phyloP scores from a whole-genome alignment of 768 basidiomycete genomes.

The Lactifluus volemus region DNA sequence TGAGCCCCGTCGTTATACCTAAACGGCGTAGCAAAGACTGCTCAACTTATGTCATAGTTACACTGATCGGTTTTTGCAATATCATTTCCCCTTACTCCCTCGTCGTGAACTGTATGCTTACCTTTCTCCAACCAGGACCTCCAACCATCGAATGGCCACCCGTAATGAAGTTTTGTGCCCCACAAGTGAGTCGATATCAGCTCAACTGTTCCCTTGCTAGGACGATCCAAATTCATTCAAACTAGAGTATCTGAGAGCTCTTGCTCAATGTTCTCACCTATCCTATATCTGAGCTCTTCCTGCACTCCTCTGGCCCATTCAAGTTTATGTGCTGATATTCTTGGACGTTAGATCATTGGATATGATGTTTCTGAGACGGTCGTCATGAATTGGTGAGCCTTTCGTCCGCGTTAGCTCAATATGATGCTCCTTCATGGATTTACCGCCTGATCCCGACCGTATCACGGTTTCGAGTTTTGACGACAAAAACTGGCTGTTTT shows the following conservation, averaged over 20 bases:
- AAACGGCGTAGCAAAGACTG: constrained; percentile 45
- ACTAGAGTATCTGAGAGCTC: constrained; percentile 89
- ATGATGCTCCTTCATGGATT: constrained; percentile 67
- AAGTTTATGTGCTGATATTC: neutral
- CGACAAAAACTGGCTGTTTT: constrained; percentile 76
- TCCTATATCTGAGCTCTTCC: constrained; percentile 4
- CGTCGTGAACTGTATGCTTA: neutral
- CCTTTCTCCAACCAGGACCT: neutral
- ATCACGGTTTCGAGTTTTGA: constrained; percentile 37
- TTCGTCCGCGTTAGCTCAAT: constrained; percentile 18
- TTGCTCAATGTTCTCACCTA: constrained; percentile 59
- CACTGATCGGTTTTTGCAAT: constrained; percentile 58
- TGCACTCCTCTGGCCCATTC: neutral
- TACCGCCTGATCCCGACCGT: constrained; percentile 67
- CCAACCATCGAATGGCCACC: constrained; percentile 17
- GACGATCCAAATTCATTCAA: constrained; percentile 69
- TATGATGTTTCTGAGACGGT: neutral
- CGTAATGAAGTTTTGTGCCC: neutral
- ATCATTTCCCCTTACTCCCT: constrained; percentile 14
- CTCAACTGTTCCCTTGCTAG: constrained; percentile 17
- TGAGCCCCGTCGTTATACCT: constrained; percentile 47
- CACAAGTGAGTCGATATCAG: neutral
- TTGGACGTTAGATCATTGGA: neutral
- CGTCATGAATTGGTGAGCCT: constrained; percentile 29
- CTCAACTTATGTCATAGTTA: constrained; percentile 72